Evolutionary conservation across 2,329 filamentous ascomycete species (phyloP).

Genomic region (Zymoseptoria ardabiliae): DNA sequence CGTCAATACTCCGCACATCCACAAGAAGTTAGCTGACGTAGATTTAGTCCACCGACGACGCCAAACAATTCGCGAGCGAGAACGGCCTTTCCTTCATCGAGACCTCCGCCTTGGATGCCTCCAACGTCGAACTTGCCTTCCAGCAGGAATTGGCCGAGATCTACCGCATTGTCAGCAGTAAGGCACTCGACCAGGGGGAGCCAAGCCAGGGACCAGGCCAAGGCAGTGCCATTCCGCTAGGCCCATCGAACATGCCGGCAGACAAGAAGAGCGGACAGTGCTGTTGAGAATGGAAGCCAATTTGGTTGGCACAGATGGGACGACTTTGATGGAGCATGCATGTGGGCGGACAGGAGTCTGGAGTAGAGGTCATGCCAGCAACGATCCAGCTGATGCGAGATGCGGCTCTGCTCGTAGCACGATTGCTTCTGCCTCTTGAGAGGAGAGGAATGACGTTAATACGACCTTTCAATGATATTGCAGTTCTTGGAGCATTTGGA

Average conservation of each 20-base stretch:
- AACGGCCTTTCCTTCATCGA: conserved; percentile 83
- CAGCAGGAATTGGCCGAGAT: conserved; percentile 99
- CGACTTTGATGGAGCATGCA: neutral
- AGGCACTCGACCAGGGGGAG: conserved; percentile 87
- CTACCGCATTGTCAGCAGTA: conserved; percentile 97
- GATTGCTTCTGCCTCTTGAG: neutral
- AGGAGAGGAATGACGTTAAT: neutral
- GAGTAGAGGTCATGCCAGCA: neutral
- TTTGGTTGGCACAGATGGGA: conserved; percentile 1
- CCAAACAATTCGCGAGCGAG: conserved; percentile 93
- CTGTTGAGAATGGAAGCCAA: conserved; percentile 47
- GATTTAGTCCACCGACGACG: conserved; percentile 76
- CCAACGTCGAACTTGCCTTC: conserved; percentile 98
- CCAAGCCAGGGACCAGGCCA: conserved; percentile 66
- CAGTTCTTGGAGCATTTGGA: neutral
- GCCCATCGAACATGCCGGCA: conserved; percentile 78
- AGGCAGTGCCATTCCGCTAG: conserved; percentile 69
- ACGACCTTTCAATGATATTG: neutral
- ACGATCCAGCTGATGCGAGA: neutral
- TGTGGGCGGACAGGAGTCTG: neutral
- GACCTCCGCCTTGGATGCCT: conserved; percentile 95
- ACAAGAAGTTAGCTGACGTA: neutral
- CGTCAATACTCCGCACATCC: neutral
- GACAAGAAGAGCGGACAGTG: conserved; percentile 76
- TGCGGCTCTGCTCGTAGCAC: neutral